Evolutionary conservation across 2,329 filamentous ascomycete species (phyloP).

Genomic region (Lachnellula occidentalis): DNA sequence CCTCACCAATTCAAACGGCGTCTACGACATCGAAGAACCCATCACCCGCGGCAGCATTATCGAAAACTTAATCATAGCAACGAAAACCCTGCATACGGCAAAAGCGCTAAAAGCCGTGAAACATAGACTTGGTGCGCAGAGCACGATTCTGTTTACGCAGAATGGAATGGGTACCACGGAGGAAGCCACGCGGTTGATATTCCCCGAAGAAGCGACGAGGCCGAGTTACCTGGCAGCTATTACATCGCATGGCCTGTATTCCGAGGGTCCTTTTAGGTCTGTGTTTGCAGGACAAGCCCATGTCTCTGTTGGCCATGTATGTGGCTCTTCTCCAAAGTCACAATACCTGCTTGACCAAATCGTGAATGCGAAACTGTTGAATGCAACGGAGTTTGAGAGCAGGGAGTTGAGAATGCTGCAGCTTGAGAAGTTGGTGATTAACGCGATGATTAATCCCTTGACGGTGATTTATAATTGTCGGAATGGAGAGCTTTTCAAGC

Average conservation of each 20-base stretch:
- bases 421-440: constrained; percentile 80
- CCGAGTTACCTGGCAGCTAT: constrained; percentile 71
- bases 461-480: constrained; percentile 70
- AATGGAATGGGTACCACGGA: constrained; percentile 77
- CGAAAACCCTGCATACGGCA: constrained; percentile 67
- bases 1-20: constrained; percentile 15
- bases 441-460: constrained; percentile 78
- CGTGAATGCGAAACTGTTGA: constrained; percentile 38
- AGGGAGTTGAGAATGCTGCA: constrained; percentile 55
- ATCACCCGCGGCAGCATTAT: constrained; percentile 38
- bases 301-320: constrained; percentile 43
- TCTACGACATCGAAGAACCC: constrained; percentile 19
- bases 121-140: constrained; percentile 54
- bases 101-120: constrained; percentile 53
- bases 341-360: constrained; percentile 37
- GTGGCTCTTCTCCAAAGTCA: constrained; percentile 19
- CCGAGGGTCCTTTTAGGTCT: constrained; percentile 45
- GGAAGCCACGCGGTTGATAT: constrained; percentile 51
- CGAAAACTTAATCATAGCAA: constrained; percentile 69
- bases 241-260: constrained; percentile 51
- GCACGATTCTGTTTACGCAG: constrained; percentile 78
- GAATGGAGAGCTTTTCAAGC: constrained; percentile 71
- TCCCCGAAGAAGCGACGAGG: constrained; percentile 48
- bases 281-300: constrained; percentile 47
- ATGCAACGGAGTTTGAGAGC: constrained; percentile 35